Conservation (phyloP, 257 asterid species). For the Solanum chiquidenum region DNA sequence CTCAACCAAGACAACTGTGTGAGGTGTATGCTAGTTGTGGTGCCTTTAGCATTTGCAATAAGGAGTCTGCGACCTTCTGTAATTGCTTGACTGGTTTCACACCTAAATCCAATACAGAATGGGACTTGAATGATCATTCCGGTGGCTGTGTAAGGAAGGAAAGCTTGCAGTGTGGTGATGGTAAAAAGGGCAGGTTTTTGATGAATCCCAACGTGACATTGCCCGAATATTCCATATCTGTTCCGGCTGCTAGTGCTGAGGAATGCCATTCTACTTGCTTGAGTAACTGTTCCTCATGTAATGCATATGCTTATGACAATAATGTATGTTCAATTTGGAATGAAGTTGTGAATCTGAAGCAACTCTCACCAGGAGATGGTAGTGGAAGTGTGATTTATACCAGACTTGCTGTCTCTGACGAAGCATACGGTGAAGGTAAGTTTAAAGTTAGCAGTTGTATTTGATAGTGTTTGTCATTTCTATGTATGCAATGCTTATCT, state of each 20-base stretch:
- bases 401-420: neutral
- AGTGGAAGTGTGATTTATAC: neutral
- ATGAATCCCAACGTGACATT: neutral
- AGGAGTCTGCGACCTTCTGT: conserved; percentile 29
- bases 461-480: neutral
- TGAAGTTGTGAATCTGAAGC: neutral
- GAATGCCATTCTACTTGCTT: neutral
- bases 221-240: neutral
- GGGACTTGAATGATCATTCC: conserved; percentile 35
- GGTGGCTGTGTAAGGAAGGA: conserved; percentile 16
- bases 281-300: neutral
- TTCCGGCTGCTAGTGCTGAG: neutral
- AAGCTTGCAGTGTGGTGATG: neutral
- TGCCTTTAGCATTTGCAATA: conserved; percentile 29
- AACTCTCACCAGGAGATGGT: neutral
- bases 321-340: neutral
- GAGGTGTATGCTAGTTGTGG: conserved; percentile 50
- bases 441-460: neutral
- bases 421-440: neutral
- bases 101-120: conserved; percentile 9
- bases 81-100: conserved; percentile 31
- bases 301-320: neutral
- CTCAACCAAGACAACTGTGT: conserved; percentile 47
- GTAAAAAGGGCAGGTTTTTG: neutral
- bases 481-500: neutral